Evolutionary conservation across 2,329 filamentous ascomycete species (phyloP), one percentile per base, ranked within the genome.

Genomic region (Verticillium alfalfae): DNA sequence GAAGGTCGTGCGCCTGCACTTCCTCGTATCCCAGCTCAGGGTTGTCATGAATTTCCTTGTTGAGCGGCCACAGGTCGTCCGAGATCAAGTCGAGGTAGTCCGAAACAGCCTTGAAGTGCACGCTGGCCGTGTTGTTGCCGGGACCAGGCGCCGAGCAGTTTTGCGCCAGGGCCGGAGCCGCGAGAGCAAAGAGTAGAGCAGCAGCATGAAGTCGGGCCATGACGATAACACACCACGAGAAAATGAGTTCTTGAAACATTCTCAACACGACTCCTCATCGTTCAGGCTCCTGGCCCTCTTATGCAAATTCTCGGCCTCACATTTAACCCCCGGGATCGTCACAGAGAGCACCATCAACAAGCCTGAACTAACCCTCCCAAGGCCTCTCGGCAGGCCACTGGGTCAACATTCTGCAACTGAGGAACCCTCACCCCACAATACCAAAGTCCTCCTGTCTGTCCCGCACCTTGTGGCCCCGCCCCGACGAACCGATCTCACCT

Each of bases 11-110:
- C 0, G 79, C 78, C 18, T 75, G 74, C 55, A 71, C 68, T 64
- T 81, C 78, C 41, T 79, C 70, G 62, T 73, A 80, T 0, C 73
- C 75, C 1, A 80, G 69, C 65, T 81, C 78, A 0, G 78, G 78
- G 52, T 80, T 73, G 55, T 77, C 75, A 62, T 79, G 77, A 22
- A 81, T 78, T 38, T 74, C 67, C n/a, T 76, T 72, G 62, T 75
- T 78, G 61, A 79, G 18, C 45, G 68, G 63, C 67, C 75, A 75
- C 1, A 79, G 67, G 0, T 62, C 63, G n/a, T 66, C 61, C 31
- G 57, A 56, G n/a, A 66, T 62, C n/a, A 57, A 59, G 12, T 67
- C 52, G 34, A 71, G 58, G 15, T 67, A 62, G 10, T 61, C 38
- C 22, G 66, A 65, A 12, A 71, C 61, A 26, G 54, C 52, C 15